Evolutionary conservation across 202 grass and related monocot species (phyloP), one percentile per base, ranked within the genome.

Genomic region (Zizania palustris): DNA sequence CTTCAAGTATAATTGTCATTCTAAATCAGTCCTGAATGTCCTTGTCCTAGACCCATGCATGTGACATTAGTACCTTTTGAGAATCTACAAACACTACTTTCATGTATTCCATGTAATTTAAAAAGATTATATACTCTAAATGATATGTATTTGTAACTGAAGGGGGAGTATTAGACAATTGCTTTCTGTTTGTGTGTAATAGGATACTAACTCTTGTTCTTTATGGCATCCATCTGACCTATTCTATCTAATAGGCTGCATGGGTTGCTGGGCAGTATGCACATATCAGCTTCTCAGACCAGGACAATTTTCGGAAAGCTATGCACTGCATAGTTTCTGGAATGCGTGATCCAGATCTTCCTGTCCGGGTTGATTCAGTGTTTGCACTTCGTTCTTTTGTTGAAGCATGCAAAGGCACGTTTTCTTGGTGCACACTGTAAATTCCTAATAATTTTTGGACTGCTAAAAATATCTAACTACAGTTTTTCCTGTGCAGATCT

Each of bases 251-350:
- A 56, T 73, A 97, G 93, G 93, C 93, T 57, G 93, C 90, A 80
- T 97, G 93, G 93, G 93, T 97, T 86, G 90, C 93, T 83, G 93
- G 93, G 42, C 93, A 97, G 81, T 97, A 97, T 88, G 93, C 93
- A 19, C 90, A 93, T 80, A 93, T 97, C 62, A 93, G 82, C 66
- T 97, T 97, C 50, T 84, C 61, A 28, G 83, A 93, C 10, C 85
- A 64, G 5, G 72, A 69, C 60, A 93, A 93, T 69, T 97, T 97
- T 65, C 85, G 77, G 55, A 86, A 34, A 56, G 90, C 87, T 5
- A 90, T 97, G 82, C 85, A 85, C 41, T 88, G 48, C 77, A 88
- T 97, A 49, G 86, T 97, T 9, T 72, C 82, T 77, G 87, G 90
- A 65, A 80, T 97, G 87, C 67, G 80, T 53, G 93, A 97, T 82